Evolutionary conservation across 108 stramenopile species (phyloP).

Genomic region (Parmales sp.): DNA sequence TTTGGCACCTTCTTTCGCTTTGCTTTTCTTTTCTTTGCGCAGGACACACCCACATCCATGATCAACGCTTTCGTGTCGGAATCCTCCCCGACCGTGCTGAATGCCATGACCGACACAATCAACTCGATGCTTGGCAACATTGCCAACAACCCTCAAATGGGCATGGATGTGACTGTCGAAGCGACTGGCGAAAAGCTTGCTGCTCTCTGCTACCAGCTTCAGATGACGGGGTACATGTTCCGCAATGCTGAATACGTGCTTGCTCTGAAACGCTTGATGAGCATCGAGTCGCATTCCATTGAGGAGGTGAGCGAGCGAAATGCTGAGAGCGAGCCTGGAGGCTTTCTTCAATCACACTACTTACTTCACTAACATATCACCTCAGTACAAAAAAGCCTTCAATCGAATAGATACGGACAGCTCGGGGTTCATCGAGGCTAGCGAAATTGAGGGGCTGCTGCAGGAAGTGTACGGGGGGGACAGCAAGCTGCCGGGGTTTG

Average conservation of each 20-base stretch:
- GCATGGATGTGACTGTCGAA: constrained; percentile 55
- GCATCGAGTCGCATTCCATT: constrained; percentile 46
- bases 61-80: constrained; percentile 55
- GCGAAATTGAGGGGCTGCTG: constrained; percentile 43
- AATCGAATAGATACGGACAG: constrained; percentile 52
- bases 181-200: constrained; percentile 65
- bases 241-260: constrained; percentile 84
- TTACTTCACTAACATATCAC: no score
- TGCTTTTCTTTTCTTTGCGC: constrained; percentile 59
- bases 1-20: no score
- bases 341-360: no score
- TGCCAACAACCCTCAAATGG: constrained; percentile 45
- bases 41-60: constrained; percentile 55
- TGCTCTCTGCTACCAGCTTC: constrained; percentile 65
- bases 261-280: constrained; percentile 64
- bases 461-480: constrained; percentile 51
- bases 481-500: constrained; percentile 42
- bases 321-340: no score
- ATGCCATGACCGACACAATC: constrained; percentile 69
- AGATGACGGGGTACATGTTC: constrained; percentile 85
- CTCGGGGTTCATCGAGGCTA: constrained; percentile 50
- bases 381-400: constrained; percentile 73
- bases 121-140: constrained; percentile 59
- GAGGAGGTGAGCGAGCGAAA: no score
- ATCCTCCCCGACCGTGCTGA: constrained; percentile 64